Evolutionary conservation across 768 basidiomycete species (phyloP), one percentile per base, ranked within the genome.

Genomic region (Rossbeevera mucosa): DNA sequence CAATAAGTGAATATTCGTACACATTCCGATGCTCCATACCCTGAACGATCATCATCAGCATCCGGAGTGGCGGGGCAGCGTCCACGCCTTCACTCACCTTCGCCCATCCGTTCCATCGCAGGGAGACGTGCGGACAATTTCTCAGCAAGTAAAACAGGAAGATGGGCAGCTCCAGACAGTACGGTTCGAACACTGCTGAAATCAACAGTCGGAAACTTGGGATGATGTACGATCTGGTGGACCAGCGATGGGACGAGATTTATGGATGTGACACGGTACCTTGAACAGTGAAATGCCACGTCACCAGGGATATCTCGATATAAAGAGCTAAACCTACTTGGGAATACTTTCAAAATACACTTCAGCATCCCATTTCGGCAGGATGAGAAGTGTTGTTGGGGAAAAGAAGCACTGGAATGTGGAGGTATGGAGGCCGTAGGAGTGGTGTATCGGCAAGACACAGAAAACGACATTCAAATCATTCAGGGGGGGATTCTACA

Each of bases 11-110:
- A 29, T 48, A 42, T n/a, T 68, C 83, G 48, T 61, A 85, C 85
- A 46, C 66, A 66, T 74, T 87, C 85, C 0, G 85, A 85, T 76
- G 86, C 79, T 21, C 87, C 88, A 57, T 86, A 89, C 0, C 85
- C 86, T 85, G 50, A 20, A 7, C 28, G 16, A 25, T 28, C 16
- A 8, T 16, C 4, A 4, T 59, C 48, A 64, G 36, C 51, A 22
- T 20, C 21, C 13, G 29, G 26, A 22, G 46, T 18, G n/a, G 16
- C 20, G 46, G 28, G 40, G 21, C 2, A 46, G 44, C 12, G 46
- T 9, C 9, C 22, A 4, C 30, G 5, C 44, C 22, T 24, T 28
- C 22, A 59, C 71, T 11, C 40, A 83, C 83, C 85, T 74, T 81
- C 79, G 0, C 53, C 40, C 8, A 80, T 62, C 0, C 62, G 56